phyloP scores from a whole-genome alignment of 2,329 filamentous ascomycete species.

The Hyphodiscus sp. region DNA sequence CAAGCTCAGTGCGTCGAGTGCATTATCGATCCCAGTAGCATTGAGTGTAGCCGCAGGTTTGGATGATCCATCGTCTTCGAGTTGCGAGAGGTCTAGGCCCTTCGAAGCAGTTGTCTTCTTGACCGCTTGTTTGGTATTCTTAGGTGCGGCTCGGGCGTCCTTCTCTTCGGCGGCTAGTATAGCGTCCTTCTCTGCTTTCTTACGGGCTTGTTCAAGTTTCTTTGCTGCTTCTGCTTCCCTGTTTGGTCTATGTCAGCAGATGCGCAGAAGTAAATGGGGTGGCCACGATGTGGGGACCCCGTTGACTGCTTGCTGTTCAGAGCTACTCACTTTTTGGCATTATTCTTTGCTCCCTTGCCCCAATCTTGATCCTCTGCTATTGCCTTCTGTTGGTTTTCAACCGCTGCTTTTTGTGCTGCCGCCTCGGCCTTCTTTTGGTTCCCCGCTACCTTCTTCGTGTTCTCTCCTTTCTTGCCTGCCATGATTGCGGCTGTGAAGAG shows the following conservation, averaged over 20 bases:
- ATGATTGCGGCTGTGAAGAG: constrained; percentile 38
- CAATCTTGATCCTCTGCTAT: constrained; percentile 70
- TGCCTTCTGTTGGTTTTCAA: constrained; percentile 58
- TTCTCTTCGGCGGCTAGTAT: constrained; percentile 81
- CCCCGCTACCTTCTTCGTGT: constrained; percentile 82
- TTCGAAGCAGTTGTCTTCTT: constrained; percentile 54
- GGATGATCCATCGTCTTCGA: constrained; percentile 50
- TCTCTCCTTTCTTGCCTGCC: constrained; percentile 72
- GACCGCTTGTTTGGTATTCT: constrained; percentile 60
- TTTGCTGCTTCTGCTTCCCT: constrained; percentile 83
- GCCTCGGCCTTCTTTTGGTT: constrained; percentile 90
- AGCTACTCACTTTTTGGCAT: constrained; percentile 70
- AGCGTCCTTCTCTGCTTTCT: constrained; percentile 89
- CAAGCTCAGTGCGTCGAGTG: constrained; percentile 76
- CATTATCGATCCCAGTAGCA: constrained; percentile 87
- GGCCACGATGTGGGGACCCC: constrained; percentile 2
- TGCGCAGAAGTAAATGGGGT: constrained; percentile 8
- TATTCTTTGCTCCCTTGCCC: constrained; percentile 79
- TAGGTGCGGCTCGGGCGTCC: constrained; percentile 59
- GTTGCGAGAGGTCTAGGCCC: constrained; percentile 68
- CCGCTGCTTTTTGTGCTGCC: constrained; percentile 72
- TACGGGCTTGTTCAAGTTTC: constrained; percentile 72
- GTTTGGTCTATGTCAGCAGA: constrained; percentile 11
- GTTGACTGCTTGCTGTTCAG: constrained; percentile 2
- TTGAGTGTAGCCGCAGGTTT: constrained; percentile 55